phyloP scores from a whole-genome alignment of 495 filamentous ascomycete species.

The Talaromyces stipitatus region DNA sequence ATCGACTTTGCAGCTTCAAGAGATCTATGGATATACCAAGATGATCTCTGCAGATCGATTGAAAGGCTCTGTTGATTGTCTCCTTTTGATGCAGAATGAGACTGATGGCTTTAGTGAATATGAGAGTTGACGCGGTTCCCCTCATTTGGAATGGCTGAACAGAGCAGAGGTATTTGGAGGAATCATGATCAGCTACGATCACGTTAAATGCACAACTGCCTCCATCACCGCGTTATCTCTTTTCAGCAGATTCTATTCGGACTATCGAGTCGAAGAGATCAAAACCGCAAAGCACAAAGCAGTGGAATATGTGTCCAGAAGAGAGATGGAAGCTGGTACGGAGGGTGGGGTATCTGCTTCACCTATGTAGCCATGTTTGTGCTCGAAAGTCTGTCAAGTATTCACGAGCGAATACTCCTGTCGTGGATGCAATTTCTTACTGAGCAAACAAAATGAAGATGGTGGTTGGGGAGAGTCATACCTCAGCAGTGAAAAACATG shows the following conservation, averaged over 20 bases:
- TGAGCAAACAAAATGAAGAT: slow-evolving; percentile 75
- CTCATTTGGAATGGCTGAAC: slow-evolving; percentile 77
- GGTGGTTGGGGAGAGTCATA: slow-evolving; percentile 98
- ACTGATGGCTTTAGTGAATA: slow-evolving; percentile 88
- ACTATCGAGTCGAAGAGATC: slow-evolving; percentile 73
- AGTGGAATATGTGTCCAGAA: slow-evolving; percentile 65
- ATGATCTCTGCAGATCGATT: slow-evolving; percentile 68
- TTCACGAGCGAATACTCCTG: slow-evolving; percentile 61
- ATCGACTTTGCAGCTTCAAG: slow-evolving; percentile 77
- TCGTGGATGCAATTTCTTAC: slow-evolving; percentile 75
- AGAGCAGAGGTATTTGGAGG: slow-evolving; percentile 93
- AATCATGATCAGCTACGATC: slow-evolving; percentile 98
- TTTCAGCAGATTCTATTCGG: slow-evolving; percentile 73
- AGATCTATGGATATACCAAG: slow-evolving; percentile 64
- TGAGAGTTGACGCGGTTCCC: slow-evolving; percentile 69
- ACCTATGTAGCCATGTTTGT: slow-evolving; percentile 97
- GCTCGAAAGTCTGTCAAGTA: slow-evolving; percentile 71
- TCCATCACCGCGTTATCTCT: slow-evolving; percentile 82
- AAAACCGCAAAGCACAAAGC: slow-evolving; percentile 59
- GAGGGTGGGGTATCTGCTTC: slow-evolving; percentile 95
- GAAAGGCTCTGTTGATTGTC: slow-evolving; percentile 80
- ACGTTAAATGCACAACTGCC: slow-evolving; percentile 95
- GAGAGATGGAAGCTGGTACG: slow-evolving; percentile 89
- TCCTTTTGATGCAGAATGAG: slow-evolving; percentile 86
- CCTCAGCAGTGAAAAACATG: slow-evolving; percentile 54